phyloP scores from a whole-genome alignment of 768 basidiomycete species.

The Fomitopsis pulvina region DNA sequence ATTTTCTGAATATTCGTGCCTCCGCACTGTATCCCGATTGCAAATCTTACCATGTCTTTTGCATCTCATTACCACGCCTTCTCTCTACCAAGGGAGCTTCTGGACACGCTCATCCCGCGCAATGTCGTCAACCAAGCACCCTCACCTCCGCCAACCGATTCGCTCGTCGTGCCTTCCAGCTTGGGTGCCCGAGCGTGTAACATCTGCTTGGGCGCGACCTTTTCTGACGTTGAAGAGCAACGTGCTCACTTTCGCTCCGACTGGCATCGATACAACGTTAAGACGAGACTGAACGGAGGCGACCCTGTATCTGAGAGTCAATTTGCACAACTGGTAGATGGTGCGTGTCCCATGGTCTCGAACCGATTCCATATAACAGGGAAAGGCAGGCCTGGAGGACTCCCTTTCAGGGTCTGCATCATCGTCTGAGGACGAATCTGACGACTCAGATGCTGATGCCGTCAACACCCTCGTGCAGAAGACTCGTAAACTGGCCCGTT shows the following conservation, averaged over 20 bases:
- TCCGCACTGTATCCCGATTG: no score
- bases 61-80: constrained; percentile 53
- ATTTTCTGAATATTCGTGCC: no score
- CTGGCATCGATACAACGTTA: constrained; percentile 98
- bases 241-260: constrained; percentile 86
- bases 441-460: constrained; percentile 52
- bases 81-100: constrained; percentile 60
- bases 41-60: constrained; percentile 7
- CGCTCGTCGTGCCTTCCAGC: constrained; percentile 22
- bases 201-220: constrained; percentile 62
- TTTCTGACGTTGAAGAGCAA: constrained; percentile 75
- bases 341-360: constrained; percentile 33
- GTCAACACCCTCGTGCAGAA: constrained; percentile 55
- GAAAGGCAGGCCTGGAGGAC: constrained; percentile 58
- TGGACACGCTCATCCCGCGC: constrained; percentile 67
- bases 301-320: constrained; percentile 58
- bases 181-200: constrained; percentile 55
- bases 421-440: constrained; percentile 48
- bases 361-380: neutral
- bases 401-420: constrained; percentile 92
- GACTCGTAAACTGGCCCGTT: constrained; percentile 26
- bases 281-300: constrained; percentile 62
- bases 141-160: constrained; percentile 23
- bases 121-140: constrained; percentile 40
- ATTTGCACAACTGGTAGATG: constrained; percentile 76